Evolutionary conservation across 164 flowering plant genomes (phyloP), one percentile per base, ranked within the genome.

Genomic region (Stephania cephalantha): DNA sequence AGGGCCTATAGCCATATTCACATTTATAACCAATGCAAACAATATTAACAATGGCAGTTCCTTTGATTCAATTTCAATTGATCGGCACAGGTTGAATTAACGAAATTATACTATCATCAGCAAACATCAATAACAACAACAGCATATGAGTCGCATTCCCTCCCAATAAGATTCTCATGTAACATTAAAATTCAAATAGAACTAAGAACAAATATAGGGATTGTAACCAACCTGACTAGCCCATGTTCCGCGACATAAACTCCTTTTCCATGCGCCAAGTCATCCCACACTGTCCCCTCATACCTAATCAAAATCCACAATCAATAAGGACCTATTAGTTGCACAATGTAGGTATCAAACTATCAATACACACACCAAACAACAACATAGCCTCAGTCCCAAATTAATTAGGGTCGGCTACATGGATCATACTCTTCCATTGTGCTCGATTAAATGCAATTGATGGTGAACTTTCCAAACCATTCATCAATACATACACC

Each of bases 221-320:
- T 61, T 61, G 25, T 1, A 17, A 65, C 76, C 87, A 71, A 95
- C 99, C 96, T 95, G 85, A 95, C 89, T 55, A 91, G 83, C 55
- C 98, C 98, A 0, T 82, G 53, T 72, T 91, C 90, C 72, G 93
- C 91, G 70, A 88, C 88, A 77, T 83, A 90, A 65, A 95, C 99
- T 71, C 98, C 99, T 83, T 88, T 93, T 7, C 99, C 98, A 81
- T 93, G 97, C 55, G 99, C 98, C 86, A 88, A 75, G 81, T 95
- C 99, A 85, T 95, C 97, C 97, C 97, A 95, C 55, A 93, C 91
- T 44, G 99, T 93, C 66, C 98, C 99, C 87, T 95, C 99, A 81
- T 91, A 95, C 85, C 99, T 95, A 7, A 77, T 68, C 44, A 77
- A 70, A 65, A 11, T 29, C 1, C 12, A 69, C 46, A 12, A 73